Conservation (phyloP, 164 flowering plant genomes). For the Kingdonia uniflora region DNA sequence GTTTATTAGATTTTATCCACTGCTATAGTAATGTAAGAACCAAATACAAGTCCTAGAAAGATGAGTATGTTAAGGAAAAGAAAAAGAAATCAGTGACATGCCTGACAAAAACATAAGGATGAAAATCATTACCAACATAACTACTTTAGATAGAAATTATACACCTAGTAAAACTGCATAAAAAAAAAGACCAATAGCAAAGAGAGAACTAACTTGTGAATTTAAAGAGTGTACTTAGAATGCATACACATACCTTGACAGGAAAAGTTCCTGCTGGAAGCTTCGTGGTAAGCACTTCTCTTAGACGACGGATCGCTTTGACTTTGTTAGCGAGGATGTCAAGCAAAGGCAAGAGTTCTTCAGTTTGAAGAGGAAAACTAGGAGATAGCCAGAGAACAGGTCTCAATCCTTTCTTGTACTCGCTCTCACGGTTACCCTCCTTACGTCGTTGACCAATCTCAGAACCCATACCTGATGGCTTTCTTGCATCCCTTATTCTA, state of each 20-base stretch:
- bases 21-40: no score
- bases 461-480: constrained; percentile 31
- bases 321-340: constrained; percentile 97
- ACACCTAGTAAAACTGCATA: no score
- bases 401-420: constrained; percentile 93
- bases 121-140: no score
- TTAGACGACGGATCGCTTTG: constrained; percentile 85
- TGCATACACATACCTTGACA: constrained; percentile 6
- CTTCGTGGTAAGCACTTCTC: constrained; percentile 91
- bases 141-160: no score
- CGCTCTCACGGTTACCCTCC: constrained; percentile 64
- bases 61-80: no score
- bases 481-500: constrained; percentile 37
- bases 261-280: constrained; percentile 95
- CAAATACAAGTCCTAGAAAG: no score
- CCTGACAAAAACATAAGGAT: no score
- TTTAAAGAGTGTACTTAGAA: no score
- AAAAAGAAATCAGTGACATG: no score
- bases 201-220: no score
- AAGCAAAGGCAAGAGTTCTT: constrained; percentile 90
- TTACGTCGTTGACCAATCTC: constrained; percentile 42
- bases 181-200: no score
- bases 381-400: constrained; percentile 97
- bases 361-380: constrained; percentile 69
- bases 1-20: no score